Conservation (phyloP, 768 basidiomycete genomes). For the Mycena leptocephala region DNA sequence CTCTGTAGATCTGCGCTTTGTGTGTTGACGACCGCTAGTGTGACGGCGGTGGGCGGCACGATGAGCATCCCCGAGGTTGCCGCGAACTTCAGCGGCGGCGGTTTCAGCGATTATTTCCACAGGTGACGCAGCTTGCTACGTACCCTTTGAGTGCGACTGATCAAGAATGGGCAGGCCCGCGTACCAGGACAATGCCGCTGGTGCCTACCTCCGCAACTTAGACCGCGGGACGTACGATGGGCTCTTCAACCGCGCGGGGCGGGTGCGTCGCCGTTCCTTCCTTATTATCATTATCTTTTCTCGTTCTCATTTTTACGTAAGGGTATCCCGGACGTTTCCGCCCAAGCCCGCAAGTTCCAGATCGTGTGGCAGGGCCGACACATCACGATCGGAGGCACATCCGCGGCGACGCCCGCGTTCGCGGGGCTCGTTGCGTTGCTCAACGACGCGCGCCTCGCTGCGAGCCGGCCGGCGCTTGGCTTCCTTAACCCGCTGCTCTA, state of each 20-base stretch:
- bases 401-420: constrained; percentile 76
- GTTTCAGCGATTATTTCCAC: constrained; percentile 78
- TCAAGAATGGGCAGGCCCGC: constrained; percentile 53
- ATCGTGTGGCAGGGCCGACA: constrained; percentile 61
- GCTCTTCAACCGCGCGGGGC: constrained; percentile 73
- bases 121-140: constrained; percentile 34
- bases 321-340: constrained; percentile 80
- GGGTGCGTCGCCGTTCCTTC: constrained; percentile 53
- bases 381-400: constrained; percentile 72
- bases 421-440: constrained; percentile 76
- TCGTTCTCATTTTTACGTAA: constrained; percentile 29
- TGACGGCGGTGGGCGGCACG: constrained; percentile 84
- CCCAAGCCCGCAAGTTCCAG: constrained; percentile 67
- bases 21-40: constrained; percentile 55
- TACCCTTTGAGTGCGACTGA: not conserved
- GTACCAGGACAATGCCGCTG: constrained; percentile 68
- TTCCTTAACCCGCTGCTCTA: constrained; percentile 81
- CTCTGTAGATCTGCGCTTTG: not conserved
- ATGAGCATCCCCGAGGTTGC: constrained; percentile 72
- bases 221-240: constrained; percentile 68
- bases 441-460: constrained; percentile 72
- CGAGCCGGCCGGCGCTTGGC: constrained; percentile 64
- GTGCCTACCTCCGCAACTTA: constrained; percentile 61
- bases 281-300: too few species aligned
- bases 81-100: constrained; percentile 78